These are phyloP conservation scores for Fusarium transvaalense DNA, from an alignment of 2,329 filamentous ascomycete genomes.

Conservation along the genomic window DNA sequence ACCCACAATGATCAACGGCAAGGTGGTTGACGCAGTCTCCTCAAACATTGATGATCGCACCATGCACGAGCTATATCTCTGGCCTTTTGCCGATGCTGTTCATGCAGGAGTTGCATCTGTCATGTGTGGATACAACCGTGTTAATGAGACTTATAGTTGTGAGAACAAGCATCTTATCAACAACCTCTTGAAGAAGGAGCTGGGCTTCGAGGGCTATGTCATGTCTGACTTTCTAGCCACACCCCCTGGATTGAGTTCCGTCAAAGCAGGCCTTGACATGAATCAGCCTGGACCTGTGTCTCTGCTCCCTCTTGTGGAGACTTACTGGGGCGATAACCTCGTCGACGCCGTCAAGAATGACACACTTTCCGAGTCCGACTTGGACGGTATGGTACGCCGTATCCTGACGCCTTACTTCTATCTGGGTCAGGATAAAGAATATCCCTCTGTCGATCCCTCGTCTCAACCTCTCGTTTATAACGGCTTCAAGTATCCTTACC, in stretches of 20 bases:
- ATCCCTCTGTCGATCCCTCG: slow-evolving; percentile 7
- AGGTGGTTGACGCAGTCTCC: slow-evolving; percentile 60
- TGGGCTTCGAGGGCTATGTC: slow-evolving; percentile 74
- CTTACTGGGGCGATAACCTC: slow-evolving; percentile 5
- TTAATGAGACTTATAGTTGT: slow-evolving; percentile 79
- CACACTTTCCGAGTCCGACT: background rate
- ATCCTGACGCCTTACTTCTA: slow-evolving; percentile 19
- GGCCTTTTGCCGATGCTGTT: slow-evolving; percentile 78
- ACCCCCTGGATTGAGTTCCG: slow-evolving; percentile 71
- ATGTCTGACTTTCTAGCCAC: slow-evolving; percentile 77
- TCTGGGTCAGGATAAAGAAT: slow-evolving; percentile 3
- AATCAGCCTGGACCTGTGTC: slow-evolving; percentile 75
- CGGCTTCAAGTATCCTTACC: background rate
- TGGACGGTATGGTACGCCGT: slow-evolving; percentile 9
- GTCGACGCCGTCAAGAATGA: background rate
- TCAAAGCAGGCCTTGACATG: slow-evolving; percentile 73
- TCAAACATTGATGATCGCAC: slow-evolving; percentile 71
- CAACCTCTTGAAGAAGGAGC: slow-evolving; percentile 72
- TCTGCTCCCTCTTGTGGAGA: slow-evolving; percentile 26
- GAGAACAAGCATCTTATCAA: slow-evolving; percentile 77
- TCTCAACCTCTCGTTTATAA: background rate
- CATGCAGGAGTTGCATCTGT: slow-evolving; percentile 68
- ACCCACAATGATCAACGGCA: slow-evolving; percentile 60
- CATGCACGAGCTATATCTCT: slow-evolving; percentile 53
- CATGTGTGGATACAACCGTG: slow-evolving; percentile 76